Conservation (phyloP, 208 protist genomes). For the Crithidia brevicula region DNA sequence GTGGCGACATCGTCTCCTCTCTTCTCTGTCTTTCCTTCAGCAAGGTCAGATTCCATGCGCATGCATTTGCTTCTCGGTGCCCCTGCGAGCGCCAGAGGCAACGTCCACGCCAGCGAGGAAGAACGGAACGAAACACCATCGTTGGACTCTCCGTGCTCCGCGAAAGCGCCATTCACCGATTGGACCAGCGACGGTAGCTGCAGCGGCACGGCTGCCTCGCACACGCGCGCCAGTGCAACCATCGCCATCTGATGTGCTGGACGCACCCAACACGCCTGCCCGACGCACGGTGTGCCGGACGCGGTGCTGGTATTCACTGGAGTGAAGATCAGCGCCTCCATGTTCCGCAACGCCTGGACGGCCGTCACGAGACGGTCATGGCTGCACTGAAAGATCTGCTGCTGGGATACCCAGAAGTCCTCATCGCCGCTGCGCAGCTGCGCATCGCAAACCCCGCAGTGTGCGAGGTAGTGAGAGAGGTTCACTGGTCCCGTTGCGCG, state of each 20-base stretch:
- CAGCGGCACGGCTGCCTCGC: slow-evolving; percentile 68
- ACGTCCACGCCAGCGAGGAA: not conserved
- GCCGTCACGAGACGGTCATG: slow-evolving; percentile 41
- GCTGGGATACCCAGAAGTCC: slow-evolving; percentile 8
- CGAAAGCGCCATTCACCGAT: not conserved
- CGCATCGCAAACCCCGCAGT: slow-evolving; percentile 17
- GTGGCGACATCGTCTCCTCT: not conserved
- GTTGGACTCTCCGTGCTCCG: not conserved
- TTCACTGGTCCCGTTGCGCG: slow-evolving; percentile 17
- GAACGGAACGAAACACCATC: not conserved
- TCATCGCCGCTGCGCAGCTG: not conserved
- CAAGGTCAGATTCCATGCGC: not conserved
- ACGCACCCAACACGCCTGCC: slow-evolving; percentile 22
- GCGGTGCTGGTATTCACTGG: slow-evolving; percentile 7
- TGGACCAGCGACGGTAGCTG: slow-evolving; percentile 45
- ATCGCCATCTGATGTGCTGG: slow-evolving; percentile 20
- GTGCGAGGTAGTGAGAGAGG: slow-evolving; percentile 12
- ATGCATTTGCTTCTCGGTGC: not conserved
- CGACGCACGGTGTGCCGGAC: slow-evolving; percentile 14
- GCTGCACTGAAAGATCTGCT: slow-evolving; percentile 24
- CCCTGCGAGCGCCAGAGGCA: not conserved
- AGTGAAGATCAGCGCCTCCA: slow-evolving; percentile 31
- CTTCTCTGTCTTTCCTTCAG: not conserved
- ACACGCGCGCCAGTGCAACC: slow-evolving; percentile 50
- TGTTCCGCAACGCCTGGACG: slow-evolving; percentile 36